Evolutionary conservation across 139 green algal genomes (phyloP).

Genomic region (Ettlia oleoabundans): DNA sequence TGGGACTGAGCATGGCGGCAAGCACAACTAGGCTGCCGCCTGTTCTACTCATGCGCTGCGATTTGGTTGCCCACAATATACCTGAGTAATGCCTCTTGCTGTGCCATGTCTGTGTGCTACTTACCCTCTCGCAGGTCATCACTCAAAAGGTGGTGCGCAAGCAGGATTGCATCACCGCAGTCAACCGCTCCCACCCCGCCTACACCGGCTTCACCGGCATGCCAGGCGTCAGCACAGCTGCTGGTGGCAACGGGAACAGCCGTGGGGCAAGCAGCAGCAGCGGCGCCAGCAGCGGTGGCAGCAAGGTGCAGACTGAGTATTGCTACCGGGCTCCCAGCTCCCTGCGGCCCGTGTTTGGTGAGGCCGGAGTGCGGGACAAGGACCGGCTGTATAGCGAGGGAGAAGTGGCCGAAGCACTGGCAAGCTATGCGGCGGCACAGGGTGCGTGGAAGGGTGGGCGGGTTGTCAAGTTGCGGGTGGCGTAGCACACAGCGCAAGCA

Average conservation of each 20-base stretch:
- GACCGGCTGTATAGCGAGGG: conserved; percentile 34
- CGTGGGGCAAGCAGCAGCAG: not conserved
- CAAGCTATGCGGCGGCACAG: conserved; percentile 4
- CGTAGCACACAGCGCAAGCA: too few species aligned
- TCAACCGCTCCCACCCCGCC: conserved; percentile 31
- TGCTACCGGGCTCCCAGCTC: conserved; percentile 36
- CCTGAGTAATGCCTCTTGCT: not conserved
- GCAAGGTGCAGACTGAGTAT: conserved; percentile 12
- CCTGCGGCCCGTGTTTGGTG: conserved; percentile 41
- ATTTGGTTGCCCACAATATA: too few species aligned
- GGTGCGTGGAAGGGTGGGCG: too few species aligned
- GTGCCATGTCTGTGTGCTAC: not conserved
- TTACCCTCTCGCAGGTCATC: conserved; percentile 8
- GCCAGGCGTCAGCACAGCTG: not conserved
- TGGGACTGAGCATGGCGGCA: too few species aligned
- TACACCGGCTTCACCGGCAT: conserved; percentile 28
- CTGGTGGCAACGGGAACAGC: not conserved
- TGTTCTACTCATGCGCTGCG: too few species aligned
- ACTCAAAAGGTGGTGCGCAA: conserved; percentile 49
- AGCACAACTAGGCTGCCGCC: too few species aligned
- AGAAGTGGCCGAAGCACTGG: conserved; percentile 23
- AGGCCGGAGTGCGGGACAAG: conserved; percentile 28
- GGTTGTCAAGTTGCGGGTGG: too few species aligned
- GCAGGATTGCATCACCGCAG: conserved; percentile 37
- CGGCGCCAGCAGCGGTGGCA: conserved; percentile 6